Evolutionary conservation across 83 land plant genomes (phyloP).

Genomic region (Picea engelmannii): DNA sequence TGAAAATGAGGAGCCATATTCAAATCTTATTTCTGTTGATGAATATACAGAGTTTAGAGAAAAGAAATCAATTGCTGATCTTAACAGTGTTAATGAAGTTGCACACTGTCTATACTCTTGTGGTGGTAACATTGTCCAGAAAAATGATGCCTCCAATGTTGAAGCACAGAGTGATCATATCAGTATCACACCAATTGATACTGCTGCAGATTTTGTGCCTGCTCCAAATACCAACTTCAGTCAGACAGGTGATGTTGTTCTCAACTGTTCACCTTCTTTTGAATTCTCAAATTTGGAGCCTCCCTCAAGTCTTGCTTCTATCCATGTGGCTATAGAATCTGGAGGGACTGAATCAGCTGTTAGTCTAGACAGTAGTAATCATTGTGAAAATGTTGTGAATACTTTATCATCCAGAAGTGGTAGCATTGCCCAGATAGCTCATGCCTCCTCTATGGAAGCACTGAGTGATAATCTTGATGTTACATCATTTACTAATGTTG

Average conservation of each 20-base stretch:
- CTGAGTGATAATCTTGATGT: neutral
- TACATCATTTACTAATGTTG: neutral
- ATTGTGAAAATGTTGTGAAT: neutral
- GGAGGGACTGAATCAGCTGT: neutral
- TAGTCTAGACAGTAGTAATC: neutral
- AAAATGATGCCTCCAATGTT: neutral
- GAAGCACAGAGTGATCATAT: constrained; percentile 1
- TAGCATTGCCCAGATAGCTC: neutral
- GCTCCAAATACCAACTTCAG: neutral
- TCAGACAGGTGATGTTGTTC: constrained; percentile 3
- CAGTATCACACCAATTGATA: neutral
- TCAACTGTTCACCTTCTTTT: constrained; percentile 4
- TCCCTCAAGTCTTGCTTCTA: neutral
- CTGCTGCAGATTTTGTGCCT: neutral
- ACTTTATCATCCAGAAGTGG: too few relatives aligned
- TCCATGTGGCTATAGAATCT: neutral
- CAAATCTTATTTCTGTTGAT: neutral
- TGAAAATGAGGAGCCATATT: neutral
- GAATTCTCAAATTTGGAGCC: constrained; percentile 4
- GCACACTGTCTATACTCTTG: neutral
- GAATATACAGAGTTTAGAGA: neutral
- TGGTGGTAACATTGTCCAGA: neutral
- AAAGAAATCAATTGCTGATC: neutral
- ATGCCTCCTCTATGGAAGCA: neutral
- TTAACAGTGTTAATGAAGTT: neutral